A percentile compares a stretch with the other conserved stretches of the same genome.
These are phyloP conservation scores for Metarhizium robertsii DNA, from an alignment of 2,329 filamentous ascomycete genomes.

Conservation along the genomic window DNA sequence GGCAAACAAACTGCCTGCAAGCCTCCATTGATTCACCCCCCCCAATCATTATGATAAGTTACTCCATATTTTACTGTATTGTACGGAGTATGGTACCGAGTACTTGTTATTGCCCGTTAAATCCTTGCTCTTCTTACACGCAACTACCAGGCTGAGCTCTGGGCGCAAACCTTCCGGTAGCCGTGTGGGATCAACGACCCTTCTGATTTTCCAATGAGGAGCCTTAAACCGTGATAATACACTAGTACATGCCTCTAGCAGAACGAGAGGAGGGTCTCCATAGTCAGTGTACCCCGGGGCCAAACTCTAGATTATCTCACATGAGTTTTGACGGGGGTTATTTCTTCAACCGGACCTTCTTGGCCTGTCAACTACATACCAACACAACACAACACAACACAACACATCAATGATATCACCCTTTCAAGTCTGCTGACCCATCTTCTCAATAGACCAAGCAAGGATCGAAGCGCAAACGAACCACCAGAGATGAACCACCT, in stretches of 20 bases:
- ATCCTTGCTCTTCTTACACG: not conserved
- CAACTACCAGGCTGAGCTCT: not conserved
- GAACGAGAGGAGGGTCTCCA: not conserved
- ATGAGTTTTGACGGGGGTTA: not conserved
- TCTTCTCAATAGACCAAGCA: not conserved
- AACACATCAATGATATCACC: not conserved
- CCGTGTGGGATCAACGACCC: not conserved
- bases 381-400: not conserved
- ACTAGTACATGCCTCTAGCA: not conserved
- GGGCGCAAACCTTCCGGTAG: not conserved
- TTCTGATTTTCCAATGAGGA: not conserved
- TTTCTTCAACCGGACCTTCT: not conserved
- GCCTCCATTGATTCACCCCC: not conserved
- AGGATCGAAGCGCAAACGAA: constrained; percentile 5
- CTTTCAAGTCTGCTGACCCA: not conserved
- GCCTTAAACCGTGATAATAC: not conserved
- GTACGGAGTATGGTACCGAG: not conserved
- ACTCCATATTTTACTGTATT: not conserved
- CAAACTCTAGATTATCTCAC: not conserved
- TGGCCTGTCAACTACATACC: not conserved
- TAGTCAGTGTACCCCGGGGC: not conserved
- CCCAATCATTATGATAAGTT: not conserved
- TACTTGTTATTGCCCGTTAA: not conserved
- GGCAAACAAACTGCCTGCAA: not conserved
- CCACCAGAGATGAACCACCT: not conserved